Evolutionary conservation across 2,329 filamentous ascomycete genomes (phyloP), one percentile per base, ranked within the genome.

Genomic region (Phyllosticta citriasiana): DNA sequence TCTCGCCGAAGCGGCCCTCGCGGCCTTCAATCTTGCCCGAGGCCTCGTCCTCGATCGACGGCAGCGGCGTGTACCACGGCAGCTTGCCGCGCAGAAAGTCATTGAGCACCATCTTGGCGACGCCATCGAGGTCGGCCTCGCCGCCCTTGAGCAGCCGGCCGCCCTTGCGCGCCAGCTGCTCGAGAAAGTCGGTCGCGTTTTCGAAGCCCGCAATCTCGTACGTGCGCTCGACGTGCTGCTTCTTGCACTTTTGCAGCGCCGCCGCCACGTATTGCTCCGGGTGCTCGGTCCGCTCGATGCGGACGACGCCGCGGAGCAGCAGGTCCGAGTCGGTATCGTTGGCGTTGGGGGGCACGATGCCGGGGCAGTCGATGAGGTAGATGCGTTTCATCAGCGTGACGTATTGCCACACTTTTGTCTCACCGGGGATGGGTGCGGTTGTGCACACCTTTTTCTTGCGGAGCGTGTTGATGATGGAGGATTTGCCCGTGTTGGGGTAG

Each of bases 341-440:
- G 64, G 85, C 85, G 65, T 89, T 94, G 0, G 94, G 93, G 3
- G 94, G 94, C 0, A 97, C 94, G 51, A 99, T 91, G 74, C 94
- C 94, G 50, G 94, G 94, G 70, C 93, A 97, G 70, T 99, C 94
- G 68, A 99, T 97, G 60, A 99, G 83, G 75, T 93, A 92, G 58
- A 96, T 96, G 59, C 91, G 82, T 78, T 92, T 95, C 89, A 96
- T 96, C 63, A 97, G 76, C 2, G 91, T 96, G 66, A 97, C 91
- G 71, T 97, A 97, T 73, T 97, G 93, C 93, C 94, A 97, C 30
- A 97, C 89, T 63, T 97, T 97, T 35, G 93, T 97, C 79, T 97
- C 92, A 14, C 92, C 94, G 6, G 94, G 93, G 64, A 97, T 96
- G 5, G 93, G 94, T 6, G 94, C 94, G 3, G 96, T 91, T 16